Evolutionary conservation across 257 asterid genomes (phyloP).

Genomic region (Solanum arcanum): DNA sequence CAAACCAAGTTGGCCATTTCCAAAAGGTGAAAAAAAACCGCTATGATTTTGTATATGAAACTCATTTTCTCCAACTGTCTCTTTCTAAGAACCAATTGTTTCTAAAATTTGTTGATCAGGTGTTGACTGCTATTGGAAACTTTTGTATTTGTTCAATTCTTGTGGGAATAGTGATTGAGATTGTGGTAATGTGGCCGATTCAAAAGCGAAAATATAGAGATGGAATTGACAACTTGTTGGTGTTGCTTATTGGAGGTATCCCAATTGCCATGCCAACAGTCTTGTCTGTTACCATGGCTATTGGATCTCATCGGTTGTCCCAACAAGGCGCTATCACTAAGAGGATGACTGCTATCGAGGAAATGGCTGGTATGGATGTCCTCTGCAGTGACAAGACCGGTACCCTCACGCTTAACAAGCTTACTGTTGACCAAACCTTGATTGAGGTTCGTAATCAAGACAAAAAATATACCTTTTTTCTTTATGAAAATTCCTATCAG

Average conservation of each 20-base stretch:
- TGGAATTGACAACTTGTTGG: constrained; percentile 80
- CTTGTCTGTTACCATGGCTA: constrained; percentile 91
- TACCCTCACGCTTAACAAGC: constrained; percentile 86
- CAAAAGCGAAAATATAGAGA: constrained; percentile 60
- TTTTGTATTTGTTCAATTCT: constrained; percentile 83
- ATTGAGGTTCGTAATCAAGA: constrained; percentile 34
- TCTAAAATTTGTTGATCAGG: constrained; percentile 19
- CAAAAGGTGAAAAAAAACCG: constrained; percentile 35
- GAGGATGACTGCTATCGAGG: constrained; percentile 98
- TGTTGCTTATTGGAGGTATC: constrained; percentile 84
- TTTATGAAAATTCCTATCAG: constrained; percentile 45
- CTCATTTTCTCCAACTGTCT: not conserved
- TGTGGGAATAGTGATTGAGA: constrained; percentile 67
- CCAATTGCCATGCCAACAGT: constrained; percentile 98
- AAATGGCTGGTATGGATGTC: constrained; percentile 95
- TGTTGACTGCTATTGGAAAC: constrained; percentile 81
- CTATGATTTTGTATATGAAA: not conserved
- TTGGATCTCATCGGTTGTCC: constrained; percentile 80
- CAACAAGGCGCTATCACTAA: constrained; percentile 95
- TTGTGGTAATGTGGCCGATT: constrained; percentile 71
- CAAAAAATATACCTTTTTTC: not conserved
- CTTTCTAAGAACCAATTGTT: too few species aligned
- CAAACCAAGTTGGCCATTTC: constrained; percentile 75
- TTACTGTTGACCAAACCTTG: constrained; percentile 55
- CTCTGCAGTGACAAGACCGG: constrained; percentile 95